phyloP scores from a whole-genome alignment of 1,284 basidiomycete genomes.

The Wallemia mellicola region DNA sequence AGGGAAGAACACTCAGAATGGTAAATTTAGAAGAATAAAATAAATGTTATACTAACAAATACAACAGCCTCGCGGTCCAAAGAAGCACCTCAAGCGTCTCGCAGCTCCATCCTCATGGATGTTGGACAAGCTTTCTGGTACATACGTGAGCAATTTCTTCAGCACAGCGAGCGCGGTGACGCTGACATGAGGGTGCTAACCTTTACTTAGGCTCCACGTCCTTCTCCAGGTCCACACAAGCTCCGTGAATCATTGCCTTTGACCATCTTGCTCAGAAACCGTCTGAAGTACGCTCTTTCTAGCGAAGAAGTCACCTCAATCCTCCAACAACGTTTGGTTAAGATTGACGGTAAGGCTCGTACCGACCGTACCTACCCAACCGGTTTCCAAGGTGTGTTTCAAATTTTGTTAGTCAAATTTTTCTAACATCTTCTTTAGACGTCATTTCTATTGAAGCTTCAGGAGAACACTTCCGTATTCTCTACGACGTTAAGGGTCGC shows the following conservation, averaged over 20 bases:
- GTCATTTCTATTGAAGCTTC: slow-evolving; percentile 95
- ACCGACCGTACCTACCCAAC: slow-evolving; percentile 91
- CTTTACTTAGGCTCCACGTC: slow-evolving; percentile 58
- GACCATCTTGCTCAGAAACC: slow-evolving; percentile 88
- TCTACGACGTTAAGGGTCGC: slow-evolving; percentile 98
- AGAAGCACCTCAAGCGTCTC: slow-evolving; percentile 97
- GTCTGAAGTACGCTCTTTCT: slow-evolving; percentile 94
- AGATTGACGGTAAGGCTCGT: slow-evolving; percentile 96
- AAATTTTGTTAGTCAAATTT: not conserved
- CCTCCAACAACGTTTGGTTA: slow-evolving; percentile 84
- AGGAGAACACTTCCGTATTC: slow-evolving; percentile 94
- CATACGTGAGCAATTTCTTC: slow-evolving; percentile 38
- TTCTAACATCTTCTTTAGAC: slow-evolving; percentile 24
- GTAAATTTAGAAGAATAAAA: not conserved
- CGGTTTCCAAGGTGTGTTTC: slow-evolving; percentile 66
- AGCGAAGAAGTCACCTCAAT: slow-evolving; percentile 87
- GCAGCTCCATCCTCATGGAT: slow-evolving; percentile 97
- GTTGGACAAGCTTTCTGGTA: slow-evolving; percentile 95
- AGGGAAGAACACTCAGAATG: not conserved
- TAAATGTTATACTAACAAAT: not conserved
- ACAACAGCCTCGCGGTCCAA: slow-evolving; percentile 72
- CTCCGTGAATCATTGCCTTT: slow-evolving; percentile 86
- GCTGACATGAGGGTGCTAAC: slow-evolving; percentile 1
- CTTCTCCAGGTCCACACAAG: slow-evolving; percentile 94
- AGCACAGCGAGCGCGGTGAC: not conserved